Evolutionary conservation across 192 early-diverging fungal species (phyloP), one percentile per base, ranked within the genome.

Genomic region (Coemansia javaensis): DNA sequence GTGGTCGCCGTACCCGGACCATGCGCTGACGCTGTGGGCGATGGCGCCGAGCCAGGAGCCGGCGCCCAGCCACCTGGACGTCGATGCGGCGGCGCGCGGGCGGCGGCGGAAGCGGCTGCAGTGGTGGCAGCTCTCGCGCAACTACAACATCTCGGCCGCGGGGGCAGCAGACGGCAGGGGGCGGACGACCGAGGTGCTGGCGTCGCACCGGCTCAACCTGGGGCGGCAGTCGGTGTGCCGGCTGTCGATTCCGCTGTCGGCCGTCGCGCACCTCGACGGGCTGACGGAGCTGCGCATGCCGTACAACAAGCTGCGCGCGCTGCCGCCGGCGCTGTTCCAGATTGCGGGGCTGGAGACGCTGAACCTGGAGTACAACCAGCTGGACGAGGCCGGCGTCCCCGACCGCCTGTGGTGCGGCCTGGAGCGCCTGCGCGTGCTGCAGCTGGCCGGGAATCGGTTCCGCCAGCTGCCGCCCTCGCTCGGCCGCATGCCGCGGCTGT

Each of bases 1-100:
- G 51, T 73, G 69, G 69, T 66, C 69, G 40, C 69, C 69, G 20
- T 73, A 73, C 31, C 69, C 69, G 0, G 69, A 65, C 44, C 55
- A 73, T 58, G 31, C 46, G 52, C 40, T 73, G 40, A 66, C 69
- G 14, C 44, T 73, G 44, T 73, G 69, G 69, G 69, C 63, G 18
- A 51, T 44, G 47, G 36, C 47, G 9, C 33, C 28, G 8, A 33
- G 7, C 13, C 6, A 32, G 16, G 13, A 27, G 31, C 16, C 15
- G 15, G 30, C 21, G 23, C n/a, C 36, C 21, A 45, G 17, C 24
- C 49, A 28, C 18, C 2, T 31, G 15, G 27, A 22, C 24, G 21
- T 18, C 11, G 23, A 12, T 1, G 0, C 25, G 8, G 27, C 35
- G 7, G 12, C 20, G 27, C 18, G 16, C 24, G n/a, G 31, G 11